Conservation (phyloP, 164 flowering plant genomes). For the Nelumbo lutea region DNA sequence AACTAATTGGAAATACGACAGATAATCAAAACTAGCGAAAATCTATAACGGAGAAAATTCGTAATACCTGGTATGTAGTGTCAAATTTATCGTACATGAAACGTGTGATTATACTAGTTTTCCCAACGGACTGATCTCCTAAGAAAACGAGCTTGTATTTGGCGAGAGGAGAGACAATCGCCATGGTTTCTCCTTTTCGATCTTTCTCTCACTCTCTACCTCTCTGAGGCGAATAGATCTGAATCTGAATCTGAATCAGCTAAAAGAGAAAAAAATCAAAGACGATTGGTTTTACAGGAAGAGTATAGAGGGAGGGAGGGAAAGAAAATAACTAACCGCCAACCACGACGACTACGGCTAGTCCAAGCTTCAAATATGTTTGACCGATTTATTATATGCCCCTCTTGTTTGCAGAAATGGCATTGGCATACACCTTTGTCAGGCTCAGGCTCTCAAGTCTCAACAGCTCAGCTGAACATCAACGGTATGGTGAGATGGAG, state of each 20-base stretch:
- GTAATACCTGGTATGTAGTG: slow-evolving; percentile 68
- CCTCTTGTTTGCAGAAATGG: too few relatives aligned
- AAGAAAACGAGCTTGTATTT: slow-evolving; percentile 78
- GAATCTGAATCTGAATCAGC: slow-evolving; percentile 24
- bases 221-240: background rate
- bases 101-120: slow-evolving; percentile 86
- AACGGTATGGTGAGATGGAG: too few relatives aligned
- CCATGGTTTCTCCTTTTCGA: slow-evolving; percentile 37
- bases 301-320: slow-evolving; percentile 5
- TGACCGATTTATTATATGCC: too few relatives aligned
- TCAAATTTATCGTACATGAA: slow-evolving; percentile 93
- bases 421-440: too few relatives aligned
- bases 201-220: background rate
- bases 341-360: slow-evolving; percentile 21
- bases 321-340: slow-evolving; percentile 14
- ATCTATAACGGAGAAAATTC: background rate
- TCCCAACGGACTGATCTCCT: slow-evolving; percentile 87
- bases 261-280: slow-evolving; percentile 9
- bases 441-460: too few relatives aligned
- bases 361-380: background rate
- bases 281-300: background rate
- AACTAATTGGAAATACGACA: background rate
- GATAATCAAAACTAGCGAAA: background rate
- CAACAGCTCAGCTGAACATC: too few relatives aligned
- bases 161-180: slow-evolving; percentile 70